These are phyloP conservation scores for Colletotrichum ledebouriae DNA, from an alignment of 2,329 filamentous ascomycete genomes.

Conservation along the genomic window DNA sequence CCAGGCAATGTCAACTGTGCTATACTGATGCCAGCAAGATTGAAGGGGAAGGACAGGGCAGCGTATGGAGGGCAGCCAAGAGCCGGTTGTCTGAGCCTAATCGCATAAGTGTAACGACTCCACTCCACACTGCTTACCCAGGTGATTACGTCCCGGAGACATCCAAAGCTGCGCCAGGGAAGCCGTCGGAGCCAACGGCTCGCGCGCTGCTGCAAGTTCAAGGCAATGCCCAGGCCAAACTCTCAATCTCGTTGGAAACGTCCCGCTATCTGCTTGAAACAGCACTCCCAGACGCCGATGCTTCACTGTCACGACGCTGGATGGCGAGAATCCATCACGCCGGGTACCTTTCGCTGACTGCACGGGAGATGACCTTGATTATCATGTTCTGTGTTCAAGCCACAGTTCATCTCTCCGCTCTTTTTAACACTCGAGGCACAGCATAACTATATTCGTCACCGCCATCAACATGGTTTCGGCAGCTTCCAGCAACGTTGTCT, in stretches of 20 bases:
- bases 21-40: constrained; percentile 13
- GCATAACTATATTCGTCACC: neutral
- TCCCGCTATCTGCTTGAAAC: constrained; percentile 37
- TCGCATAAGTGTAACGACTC: neutral
- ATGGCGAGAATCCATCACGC: neutral
- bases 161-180: neutral
- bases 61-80: neutral
- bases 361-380: neutral
- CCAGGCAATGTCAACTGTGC: constrained; percentile 25
- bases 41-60: constrained; percentile 25
- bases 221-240: constrained; percentile 22
- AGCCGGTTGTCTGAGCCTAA: neutral
- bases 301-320: constrained; percentile 18
- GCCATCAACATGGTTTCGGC: constrained; percentile 35
- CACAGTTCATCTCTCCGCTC: neutral
- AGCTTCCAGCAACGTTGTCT: constrained; percentile 33
- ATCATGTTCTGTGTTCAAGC: neutral
- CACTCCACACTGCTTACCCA: neutral
- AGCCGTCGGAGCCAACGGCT: constrained; percentile 27
- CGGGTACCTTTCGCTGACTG: neutral
- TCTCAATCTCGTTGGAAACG: constrained; percentile 35
- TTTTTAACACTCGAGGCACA: neutral
- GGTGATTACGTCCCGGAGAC: neutral
- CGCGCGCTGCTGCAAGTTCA: constrained; percentile 10
- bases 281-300: constrained; percentile 31